A percentile compares a stretch with the other conserved stretches of the same genome.
Conservation (phyloP, 768 basidiomycete genomes). For the Auricularia sp. region DNA sequence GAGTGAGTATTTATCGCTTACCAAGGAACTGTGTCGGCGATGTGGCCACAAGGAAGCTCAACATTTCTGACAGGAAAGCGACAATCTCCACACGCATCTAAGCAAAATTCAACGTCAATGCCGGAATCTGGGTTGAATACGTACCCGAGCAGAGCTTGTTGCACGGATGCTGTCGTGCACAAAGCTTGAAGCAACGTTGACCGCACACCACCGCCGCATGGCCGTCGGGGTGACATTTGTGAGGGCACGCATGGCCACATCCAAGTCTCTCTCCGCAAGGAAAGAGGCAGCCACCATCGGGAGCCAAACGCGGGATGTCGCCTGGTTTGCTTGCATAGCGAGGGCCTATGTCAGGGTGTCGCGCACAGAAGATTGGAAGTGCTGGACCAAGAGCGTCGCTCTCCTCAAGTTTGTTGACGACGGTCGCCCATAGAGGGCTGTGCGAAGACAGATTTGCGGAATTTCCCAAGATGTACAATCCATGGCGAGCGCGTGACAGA, state of each 20-base stretch:
- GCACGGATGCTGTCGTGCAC: conserved; percentile 51
- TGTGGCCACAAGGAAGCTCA: conserved; percentile 49
- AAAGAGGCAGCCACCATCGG: conserved; percentile 56
- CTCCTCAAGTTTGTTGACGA: conserved; percentile 47
- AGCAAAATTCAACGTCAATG: conserved; percentile 28
- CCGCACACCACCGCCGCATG: conserved; percentile 39
- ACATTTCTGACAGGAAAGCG: conserved; percentile 35
- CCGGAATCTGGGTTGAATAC: too few species aligned
- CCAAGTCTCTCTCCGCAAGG: conserved; percentile 40
- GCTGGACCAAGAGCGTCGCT: conserved; percentile 36
- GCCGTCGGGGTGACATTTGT: conserved; percentile 54
- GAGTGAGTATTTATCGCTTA: conserved; percentile 12
- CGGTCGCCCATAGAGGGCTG: conserved; percentile 46
- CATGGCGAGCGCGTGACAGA: conserved; percentile 62
- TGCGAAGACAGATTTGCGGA: conserved; percentile 39
- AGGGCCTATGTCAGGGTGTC: conserved; percentile 36
- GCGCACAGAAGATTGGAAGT: conserved; percentile 48
- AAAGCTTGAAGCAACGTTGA: conserved; percentile 41
- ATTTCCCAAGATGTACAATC: conserved; percentile 65
- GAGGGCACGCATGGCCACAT: conserved; percentile 59
- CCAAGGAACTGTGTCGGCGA: conserved; percentile 36
- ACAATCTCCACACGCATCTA: conserved; percentile 43
- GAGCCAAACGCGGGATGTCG: conserved; percentile 38
- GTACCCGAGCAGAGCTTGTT: conserved; percentile 31
- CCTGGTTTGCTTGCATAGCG: conserved; percentile 38